Percentiles rank a stretch among this genome's conserved stretches.
Evolutionary conservation across 345 rosid genomes (phyloP).

Genomic region (Eucalyptus pumila): DNA sequence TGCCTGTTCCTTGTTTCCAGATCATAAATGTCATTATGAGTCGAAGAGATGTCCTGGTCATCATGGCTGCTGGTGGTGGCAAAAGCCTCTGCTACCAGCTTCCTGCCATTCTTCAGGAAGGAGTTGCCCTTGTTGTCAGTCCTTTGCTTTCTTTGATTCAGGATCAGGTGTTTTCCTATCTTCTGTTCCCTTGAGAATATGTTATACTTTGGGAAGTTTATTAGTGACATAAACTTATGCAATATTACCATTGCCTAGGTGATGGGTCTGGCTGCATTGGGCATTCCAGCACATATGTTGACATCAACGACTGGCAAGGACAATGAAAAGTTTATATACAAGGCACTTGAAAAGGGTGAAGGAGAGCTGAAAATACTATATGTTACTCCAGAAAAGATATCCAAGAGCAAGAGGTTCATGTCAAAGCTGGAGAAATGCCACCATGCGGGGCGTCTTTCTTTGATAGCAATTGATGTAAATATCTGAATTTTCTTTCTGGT

Average conservation of each 20-base stretch:
- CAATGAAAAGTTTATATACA: slow-evolving; percentile 78
- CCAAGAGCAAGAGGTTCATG: slow-evolving; percentile 97
- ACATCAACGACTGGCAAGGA: slow-evolving; percentile 87
- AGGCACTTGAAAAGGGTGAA: slow-evolving; percentile 88
- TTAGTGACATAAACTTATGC: neutral
- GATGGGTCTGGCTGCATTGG: slow-evolving; percentile 83
- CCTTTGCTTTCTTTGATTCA: slow-evolving; percentile 90
- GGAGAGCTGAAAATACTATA: slow-evolving; percentile 71
- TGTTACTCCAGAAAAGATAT: slow-evolving; percentile 91
- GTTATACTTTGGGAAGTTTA: neutral
- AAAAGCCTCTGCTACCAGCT: slow-evolving; percentile 98
- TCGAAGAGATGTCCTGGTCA: slow-evolving; percentile 76
- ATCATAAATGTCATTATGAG: slow-evolving; percentile 80
- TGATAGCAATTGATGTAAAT: slow-evolving; percentile 85
- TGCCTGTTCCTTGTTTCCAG: slow-evolving; percentile 9
- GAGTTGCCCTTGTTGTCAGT: slow-evolving; percentile 80
- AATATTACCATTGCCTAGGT: slow-evolving; percentile 27
- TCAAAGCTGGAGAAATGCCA: slow-evolving; percentile 97
- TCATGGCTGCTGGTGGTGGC: slow-evolving; percentile 99
- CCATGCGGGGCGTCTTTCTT: slow-evolving; percentile 57
- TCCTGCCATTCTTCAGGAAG: slow-evolving; percentile 65
- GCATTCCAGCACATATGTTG: slow-evolving; percentile 74
- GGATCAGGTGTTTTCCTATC: slow-evolving; percentile 63
- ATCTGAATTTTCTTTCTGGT: neutral
- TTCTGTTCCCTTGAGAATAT: neutral